Conservation (phyloP, 495 filamentous ascomycete species). For the Podospora appendiculata region DNA sequence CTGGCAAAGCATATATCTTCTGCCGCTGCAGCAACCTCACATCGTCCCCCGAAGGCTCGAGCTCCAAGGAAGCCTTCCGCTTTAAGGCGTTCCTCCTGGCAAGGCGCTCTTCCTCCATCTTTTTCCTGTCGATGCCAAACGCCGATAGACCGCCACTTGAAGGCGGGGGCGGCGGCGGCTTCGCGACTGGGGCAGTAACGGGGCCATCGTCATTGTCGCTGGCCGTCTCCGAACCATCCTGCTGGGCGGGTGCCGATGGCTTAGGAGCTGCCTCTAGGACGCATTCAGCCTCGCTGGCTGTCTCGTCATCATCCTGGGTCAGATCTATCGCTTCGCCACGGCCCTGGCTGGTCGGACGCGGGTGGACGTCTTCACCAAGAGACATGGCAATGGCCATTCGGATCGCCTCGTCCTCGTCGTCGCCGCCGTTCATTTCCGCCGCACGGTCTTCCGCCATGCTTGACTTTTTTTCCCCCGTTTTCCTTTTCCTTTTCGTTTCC, state of each 20-base stretch:
- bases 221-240: too few relatives aligned
- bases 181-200: background rate
- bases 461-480: background rate
- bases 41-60: background rate
- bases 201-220: too few relatives aligned
- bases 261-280: too few relatives aligned
- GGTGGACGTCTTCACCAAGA: constrained; percentile 23
- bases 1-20: background rate
- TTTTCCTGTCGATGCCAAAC: constrained; percentile 59
- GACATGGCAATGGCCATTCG: constrained; percentile 37
- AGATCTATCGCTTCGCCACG: constrained; percentile 6
- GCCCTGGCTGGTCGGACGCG: background rate
- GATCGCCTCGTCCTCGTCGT: constrained; percentile 39
- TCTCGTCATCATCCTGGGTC: constrained; percentile 14
- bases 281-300: background rate
- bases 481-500: background rate
- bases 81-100: constrained; percentile 48
- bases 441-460: constrained; percentile 10
- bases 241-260: too few relatives aligned
- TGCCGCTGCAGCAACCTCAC: background rate
- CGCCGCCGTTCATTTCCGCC: constrained; percentile 14
- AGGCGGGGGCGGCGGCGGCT: background rate
- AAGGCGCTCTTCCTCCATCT: constrained; percentile 82
- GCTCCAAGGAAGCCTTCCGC: constrained; percentile 39
- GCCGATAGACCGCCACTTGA: background rate